Conservation (phyloP, 352 stramenopile genomes). For the Globisporangium yorkense region DNA sequence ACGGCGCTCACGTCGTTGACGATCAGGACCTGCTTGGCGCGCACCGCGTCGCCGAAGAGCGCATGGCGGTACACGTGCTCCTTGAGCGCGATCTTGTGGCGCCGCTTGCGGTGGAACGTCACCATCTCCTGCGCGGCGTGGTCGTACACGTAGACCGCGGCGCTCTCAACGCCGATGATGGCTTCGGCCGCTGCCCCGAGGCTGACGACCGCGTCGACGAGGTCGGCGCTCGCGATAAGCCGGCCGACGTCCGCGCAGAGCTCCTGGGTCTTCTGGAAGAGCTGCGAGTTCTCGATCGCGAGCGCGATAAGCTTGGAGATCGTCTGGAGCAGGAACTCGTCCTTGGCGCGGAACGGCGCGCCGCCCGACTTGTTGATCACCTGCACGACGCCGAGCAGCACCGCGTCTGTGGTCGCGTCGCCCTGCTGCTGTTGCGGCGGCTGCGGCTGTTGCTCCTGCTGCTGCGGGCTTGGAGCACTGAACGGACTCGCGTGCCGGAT, state of each 20-base stretch:
- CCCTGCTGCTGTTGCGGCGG: not conserved
- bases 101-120: conserved; percentile 68
- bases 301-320: conserved; percentile 76
- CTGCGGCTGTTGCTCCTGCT: not conserved
- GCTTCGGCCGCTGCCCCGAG: conserved; percentile 50
- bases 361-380: conserved; percentile 81
- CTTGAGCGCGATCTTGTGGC: conserved; percentile 48
- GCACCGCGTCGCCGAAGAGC: conserved; percentile 46
- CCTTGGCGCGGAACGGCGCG: conserved; percentile 68
- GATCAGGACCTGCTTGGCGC: conserved; percentile 43
- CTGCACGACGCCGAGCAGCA: conserved; percentile 64
- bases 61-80: conserved; percentile 43
- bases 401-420: conserved; percentile 18
- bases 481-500: conserved; percentile 13
- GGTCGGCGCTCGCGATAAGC: conserved; percentile 51
- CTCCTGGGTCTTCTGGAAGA: conserved; percentile 78
- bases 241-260: conserved; percentile 57
- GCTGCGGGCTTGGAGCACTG: too few relatives aligned
- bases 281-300: conserved; percentile 74
- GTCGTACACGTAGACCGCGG: conserved; percentile 58
- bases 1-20: conserved; percentile 43
- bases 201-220: conserved; percentile 52
- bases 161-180: conserved; percentile 67
- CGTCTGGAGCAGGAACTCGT: conserved; percentile 68
- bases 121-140: conserved; percentile 37